Percentiles rank a stretch among this genome's conserved stretches.
These are phyloP conservation scores for Pyrenophora graminea DNA, from an alignment of 2,329 filamentous ascomycete genomes.

Conservation along the genomic window DNA sequence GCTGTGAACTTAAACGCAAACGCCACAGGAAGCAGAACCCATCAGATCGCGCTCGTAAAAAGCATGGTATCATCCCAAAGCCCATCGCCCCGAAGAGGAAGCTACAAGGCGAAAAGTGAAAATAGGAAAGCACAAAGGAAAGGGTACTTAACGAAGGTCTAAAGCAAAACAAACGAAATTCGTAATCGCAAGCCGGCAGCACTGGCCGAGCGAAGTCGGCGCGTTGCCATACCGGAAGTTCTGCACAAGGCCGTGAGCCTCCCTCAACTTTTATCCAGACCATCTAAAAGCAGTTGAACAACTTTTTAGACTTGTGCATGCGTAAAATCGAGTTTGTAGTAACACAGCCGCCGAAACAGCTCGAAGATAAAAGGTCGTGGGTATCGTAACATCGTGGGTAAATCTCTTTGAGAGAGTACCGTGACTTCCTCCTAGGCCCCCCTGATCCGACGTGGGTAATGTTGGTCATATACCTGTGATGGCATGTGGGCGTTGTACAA, in stretches of 20 bases:
- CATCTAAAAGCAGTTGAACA: constrained; percentile 21
- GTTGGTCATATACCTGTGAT: neutral
- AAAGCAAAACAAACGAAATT: constrained; percentile 12
- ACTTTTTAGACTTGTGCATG: constrained; percentile 35
- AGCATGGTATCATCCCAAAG: constrained; percentile 42
- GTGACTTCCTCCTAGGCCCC: constrained; percentile 23
- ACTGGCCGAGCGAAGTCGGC: constrained; percentile 8
- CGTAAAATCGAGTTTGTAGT: constrained; percentile 32
- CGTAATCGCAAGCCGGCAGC: constrained; percentile 4
- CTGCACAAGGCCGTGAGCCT: constrained; percentile 4
- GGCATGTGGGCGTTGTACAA: neutral
- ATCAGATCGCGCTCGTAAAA: constrained; percentile 26
- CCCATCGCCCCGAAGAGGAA: constrained; percentile 13
- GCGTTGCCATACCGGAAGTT: constrained; percentile 13
- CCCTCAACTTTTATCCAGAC: constrained; percentile 28
- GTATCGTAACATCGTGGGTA: constrained; percentile 43
- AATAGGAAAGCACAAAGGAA: constrained; percentile 10
- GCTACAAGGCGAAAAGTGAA: constrained; percentile 17
- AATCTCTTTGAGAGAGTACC: constrained; percentile 17
- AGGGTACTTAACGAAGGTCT: constrained; percentile 11
- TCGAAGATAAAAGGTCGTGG: constrained; percentile 37
- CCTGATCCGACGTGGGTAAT: constrained; percentile 8
- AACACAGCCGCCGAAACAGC: constrained; percentile 27
- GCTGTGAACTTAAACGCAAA: constrained; percentile 29
- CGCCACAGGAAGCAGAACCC: constrained; percentile 21